These are phyloP conservation scores for Lepidium didymum DNA, from an alignment of 345 rosid species.

Conservation along the genomic window DNA sequence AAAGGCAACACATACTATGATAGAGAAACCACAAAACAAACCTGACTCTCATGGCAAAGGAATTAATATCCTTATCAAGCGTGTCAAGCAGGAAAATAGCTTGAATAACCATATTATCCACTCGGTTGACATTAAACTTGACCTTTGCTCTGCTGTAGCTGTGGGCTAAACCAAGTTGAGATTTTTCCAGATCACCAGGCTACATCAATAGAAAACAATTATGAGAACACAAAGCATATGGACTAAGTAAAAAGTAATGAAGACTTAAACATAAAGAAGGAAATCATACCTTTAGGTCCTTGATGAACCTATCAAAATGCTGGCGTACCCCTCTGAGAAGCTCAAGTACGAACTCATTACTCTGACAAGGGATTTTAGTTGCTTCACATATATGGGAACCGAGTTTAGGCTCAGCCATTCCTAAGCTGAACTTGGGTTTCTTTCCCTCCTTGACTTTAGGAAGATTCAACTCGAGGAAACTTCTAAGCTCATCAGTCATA, in stretches of 20 bases:
- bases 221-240: not conserved
- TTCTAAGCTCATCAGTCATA: constrained; percentile 91
- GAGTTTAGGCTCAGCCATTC: constrained; percentile 83
- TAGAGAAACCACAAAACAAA: constrained; percentile 25
- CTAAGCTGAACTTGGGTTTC: constrained; percentile 83
- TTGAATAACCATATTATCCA: constrained; percentile 94
- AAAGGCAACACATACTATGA: not conserved
- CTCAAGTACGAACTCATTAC: constrained; percentile 84
- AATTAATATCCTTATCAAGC: constrained; percentile 84
- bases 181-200: constrained; percentile 90
- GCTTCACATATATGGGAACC: constrained; percentile 79
- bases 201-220: not conserved
- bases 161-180: constrained; percentile 95
- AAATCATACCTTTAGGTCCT: constrained; percentile 75
- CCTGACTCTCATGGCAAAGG: constrained; percentile 96
- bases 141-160: constrained; percentile 98
- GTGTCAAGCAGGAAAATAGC: constrained; percentile 87
- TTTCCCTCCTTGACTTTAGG: constrained; percentile 90
- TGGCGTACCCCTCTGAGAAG: constrained; percentile 83
- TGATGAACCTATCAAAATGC: constrained; percentile 81
- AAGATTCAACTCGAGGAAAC: constrained; percentile 80
- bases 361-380: constrained; percentile 85
- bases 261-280: not conserved
- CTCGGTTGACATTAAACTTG: constrained; percentile 92
- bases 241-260: not conserved